A percentile compares a stretch with the other conserved stretches of the same genome.
Evolutionary conservation across 169 alveolate genomes (phyloP).

Genomic region (Babesia divergens): DNA sequence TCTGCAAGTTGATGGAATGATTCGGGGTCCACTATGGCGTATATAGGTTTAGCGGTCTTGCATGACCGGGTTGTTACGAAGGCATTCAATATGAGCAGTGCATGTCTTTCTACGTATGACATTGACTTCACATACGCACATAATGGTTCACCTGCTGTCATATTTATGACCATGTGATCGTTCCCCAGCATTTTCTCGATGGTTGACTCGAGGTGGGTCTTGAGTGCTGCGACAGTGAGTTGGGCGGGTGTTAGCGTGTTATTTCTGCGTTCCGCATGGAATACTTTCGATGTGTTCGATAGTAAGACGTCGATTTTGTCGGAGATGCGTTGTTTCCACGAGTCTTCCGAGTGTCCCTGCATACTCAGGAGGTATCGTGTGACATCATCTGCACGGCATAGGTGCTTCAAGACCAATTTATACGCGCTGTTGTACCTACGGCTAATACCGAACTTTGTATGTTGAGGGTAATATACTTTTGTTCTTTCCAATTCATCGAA

Average conservation of each 20-base stretch:
- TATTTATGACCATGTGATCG: neutral
- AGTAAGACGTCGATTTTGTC: neutral
- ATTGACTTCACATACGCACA: slow-evolving; percentile 7
- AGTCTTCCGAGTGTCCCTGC: slow-evolving; percentile 18
- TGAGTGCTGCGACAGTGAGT: slow-evolving; percentile 10
- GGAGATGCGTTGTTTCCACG: slow-evolving; percentile 1
- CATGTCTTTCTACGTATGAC: slow-evolving; percentile 13
- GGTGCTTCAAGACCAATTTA: neutral
- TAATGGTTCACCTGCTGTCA: neutral
- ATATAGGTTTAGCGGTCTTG: slow-evolving; percentile 23
- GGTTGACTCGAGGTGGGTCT: slow-evolving; percentile 16
- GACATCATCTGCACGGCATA: neutral
- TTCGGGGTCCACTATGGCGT: slow-evolving; percentile 38
- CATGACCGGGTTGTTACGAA: neutral
- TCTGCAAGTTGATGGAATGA: slow-evolving; percentile 31
- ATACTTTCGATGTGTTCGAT: neutral
- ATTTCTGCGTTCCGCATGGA: neutral
- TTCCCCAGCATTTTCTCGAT: slow-evolving; percentile 1
- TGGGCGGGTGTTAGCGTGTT: neutral
- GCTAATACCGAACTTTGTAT: neutral
- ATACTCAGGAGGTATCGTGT: neutral
- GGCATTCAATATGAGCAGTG: slow-evolving; percentile 2
- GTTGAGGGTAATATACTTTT: neutral
- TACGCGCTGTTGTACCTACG: neutral
- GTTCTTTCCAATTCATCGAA: neutral